Evolutionary conservation across 192 early-diverging fungal species (phyloP).

Genomic region (Coemansia sp.): DNA sequence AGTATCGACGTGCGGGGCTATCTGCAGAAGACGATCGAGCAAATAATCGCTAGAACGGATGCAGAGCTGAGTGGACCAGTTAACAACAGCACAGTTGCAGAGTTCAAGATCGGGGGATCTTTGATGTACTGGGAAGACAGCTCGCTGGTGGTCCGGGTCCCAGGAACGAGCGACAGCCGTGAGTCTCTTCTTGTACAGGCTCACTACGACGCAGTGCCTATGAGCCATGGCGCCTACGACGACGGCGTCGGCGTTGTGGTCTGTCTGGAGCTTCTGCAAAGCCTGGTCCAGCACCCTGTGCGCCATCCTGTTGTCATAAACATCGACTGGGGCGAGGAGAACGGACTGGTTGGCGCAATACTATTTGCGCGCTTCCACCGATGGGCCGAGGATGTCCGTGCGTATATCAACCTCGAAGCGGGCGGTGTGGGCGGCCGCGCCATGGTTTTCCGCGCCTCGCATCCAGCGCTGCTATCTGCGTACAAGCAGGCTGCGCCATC

Average conservation of each 20-base stretch:
- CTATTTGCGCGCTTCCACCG: constrained; percentile 63
- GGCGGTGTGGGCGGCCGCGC: constrained; percentile 72
- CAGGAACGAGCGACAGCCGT: constrained; percentile 51
- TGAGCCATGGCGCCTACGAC: constrained; percentile 70
- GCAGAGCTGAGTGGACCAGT: constrained; percentile 35
- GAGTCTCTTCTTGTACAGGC: constrained; percentile 67
- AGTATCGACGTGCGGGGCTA: constrained; percentile 50
- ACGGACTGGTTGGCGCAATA: constrained; percentile 62
- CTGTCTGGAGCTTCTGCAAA: constrained; percentile 66
- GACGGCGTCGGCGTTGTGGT: constrained; percentile 67
- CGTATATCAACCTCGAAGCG: constrained; percentile 71
- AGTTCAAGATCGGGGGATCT: constrained; percentile 26
- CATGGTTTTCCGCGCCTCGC: constrained; percentile 62
- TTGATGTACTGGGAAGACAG: constrained; percentile 55
- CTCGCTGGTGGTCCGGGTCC: constrained; percentile 63
- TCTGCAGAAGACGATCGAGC: constrained; percentile 27
- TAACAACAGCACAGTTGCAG: constrained; percentile 28
- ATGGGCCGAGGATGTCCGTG: constrained; percentile 64
- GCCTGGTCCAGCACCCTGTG: constrained; percentile 59
- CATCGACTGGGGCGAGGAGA: constrained; percentile 74
- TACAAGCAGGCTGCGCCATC: constrained; percentile 40
- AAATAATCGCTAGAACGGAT: constrained; percentile 18
- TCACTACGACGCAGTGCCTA: constrained; percentile 69
- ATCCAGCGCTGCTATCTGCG: constrained; percentile 40
- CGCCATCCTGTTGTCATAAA: constrained; percentile 66